phyloP scores from a whole-genome alignment of 352 stramenopile species.

The Pythium insidiosum region DNA sequence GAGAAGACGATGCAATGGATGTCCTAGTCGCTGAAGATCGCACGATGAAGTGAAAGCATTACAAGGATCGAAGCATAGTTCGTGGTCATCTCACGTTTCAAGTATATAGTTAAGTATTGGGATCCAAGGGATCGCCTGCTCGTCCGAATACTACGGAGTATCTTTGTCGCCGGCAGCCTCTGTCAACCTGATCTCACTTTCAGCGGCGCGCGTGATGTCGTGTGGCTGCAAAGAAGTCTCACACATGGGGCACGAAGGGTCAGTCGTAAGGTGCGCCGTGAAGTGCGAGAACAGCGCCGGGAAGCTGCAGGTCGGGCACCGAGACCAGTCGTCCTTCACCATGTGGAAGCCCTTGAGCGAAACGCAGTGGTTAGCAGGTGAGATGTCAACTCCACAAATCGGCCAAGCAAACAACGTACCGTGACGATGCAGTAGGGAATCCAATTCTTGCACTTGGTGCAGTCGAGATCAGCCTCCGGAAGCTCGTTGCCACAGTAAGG shows the following conservation, averaged over 20 bases:
- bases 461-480: constrained; percentile 85
- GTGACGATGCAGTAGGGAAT: constrained; percentile 92
- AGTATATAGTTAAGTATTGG: too few relatives aligned
- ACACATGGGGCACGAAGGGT: constrained; percentile 72
- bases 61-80: background rate
- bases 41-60: background rate
- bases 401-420: constrained; percentile 20
- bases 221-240: constrained; percentile 36
- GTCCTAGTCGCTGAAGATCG: constrained; percentile 19
- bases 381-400: too few relatives aligned
- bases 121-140: too few relatives aligned
- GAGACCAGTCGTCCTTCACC: constrained; percentile 88
- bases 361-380: too few relatives aligned
- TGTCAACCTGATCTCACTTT: constrained; percentile 7
- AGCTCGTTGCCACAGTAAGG: constrained; percentile 79
- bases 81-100: too few relatives aligned
- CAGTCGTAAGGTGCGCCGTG: constrained; percentile 58
- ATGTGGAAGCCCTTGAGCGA: constrained; percentile 85
- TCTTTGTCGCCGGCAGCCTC: too few relatives aligned
- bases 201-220: constrained; percentile 8
- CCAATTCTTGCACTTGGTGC: constrained; percentile 86
- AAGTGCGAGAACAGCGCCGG: constrained; percentile 88
- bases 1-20: constrained; percentile 79
- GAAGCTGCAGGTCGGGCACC: constrained; percentile 85
- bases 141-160: too few relatives aligned